Base-by-base conservation (phyloP, 495 filamentous ascomycete genomes). In the Penicillium dipodomyicola region DNA sequence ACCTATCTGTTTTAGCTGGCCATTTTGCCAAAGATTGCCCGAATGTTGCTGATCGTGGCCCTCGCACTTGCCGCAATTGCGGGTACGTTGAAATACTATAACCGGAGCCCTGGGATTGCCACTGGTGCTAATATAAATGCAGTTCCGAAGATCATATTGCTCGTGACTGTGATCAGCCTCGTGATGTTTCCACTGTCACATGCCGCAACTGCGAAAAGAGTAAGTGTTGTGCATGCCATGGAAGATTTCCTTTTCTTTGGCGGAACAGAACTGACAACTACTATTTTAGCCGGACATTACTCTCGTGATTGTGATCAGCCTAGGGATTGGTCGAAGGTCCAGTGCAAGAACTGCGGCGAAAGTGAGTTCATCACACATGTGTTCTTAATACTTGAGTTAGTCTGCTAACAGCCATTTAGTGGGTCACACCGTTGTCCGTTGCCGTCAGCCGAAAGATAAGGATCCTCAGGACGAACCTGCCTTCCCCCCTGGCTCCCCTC, bases 21-120 rank as follows among this genome's bases (percentile, higher is more conserved):
- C 93, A 96, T 61, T 94, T 92, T 70, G 83, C 88, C 3, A 83
- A 82, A 54, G 91, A 96, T 59, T 97, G 93, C 64, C 90, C 90
- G 30, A 77, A 83, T 60, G 74, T 66, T 19, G 67, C 72, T 40
- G 74, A 74, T 22, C 47, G 63, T n/a, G 45, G 41, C 10, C 71
- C 78, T 45, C 72, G 73, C 22, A 79, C 73, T 40, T 90, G 87
- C 63, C 86, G 77, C 53, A 89, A 88, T 68, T 89, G 86, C 65
- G 82, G 79, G 77, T 80, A 69, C 69, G 72, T 68, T 6, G 1
- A 14, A 10, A 11, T 9, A 19, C 46, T 17, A n/a, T 11, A 20
- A 20, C 33, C 10, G 7, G 8, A 17, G 14, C 9, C 6, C 27
- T 17, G 6, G 29, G 2, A 32, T 52, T 27, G 12, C 9, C 4